Conservation (phyloP, 441 rosid genomes). For the Adansonia madagascariensis region DNA sequence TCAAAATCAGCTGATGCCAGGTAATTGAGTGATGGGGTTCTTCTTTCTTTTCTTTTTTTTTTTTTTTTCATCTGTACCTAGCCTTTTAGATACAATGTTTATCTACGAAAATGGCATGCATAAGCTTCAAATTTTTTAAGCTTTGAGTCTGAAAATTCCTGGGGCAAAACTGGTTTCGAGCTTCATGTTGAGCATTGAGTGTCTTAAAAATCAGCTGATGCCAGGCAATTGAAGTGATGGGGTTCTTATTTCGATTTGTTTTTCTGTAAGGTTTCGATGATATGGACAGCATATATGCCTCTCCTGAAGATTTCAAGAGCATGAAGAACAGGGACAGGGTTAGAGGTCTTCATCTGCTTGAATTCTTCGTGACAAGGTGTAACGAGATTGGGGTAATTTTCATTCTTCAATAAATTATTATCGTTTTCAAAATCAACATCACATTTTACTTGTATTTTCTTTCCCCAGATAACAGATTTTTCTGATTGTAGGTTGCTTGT, state of each 20-base stretch:
- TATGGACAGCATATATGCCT: constrained; percentile 79
- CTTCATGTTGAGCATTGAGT: neutral
- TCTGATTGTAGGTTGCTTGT: constrained; percentile 63
- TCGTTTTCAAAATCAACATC: neutral
- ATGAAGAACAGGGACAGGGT: constrained; percentile 60
- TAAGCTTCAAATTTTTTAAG: neutral
- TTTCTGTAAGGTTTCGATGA: constrained; percentile 68
- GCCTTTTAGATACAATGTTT: neutral
- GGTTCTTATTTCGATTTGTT: neutral
- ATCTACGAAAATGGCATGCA: neutral
- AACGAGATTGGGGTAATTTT: constrained; percentile 75
- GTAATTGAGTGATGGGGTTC: neutral
- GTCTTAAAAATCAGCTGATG: neutral
- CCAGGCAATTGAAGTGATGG: neutral
- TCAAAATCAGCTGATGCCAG: neutral
- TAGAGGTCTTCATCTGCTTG: constrained; percentile 80
- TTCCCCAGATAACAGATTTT: neutral
- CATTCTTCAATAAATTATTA: constrained; percentile 17
- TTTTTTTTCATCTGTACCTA: neutral
- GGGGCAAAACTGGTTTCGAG: neutral
- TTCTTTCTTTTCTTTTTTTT: too few species aligned
- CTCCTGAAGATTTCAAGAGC: constrained; percentile 77
- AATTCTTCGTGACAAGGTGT: constrained; percentile 77
- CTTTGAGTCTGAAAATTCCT: neutral
- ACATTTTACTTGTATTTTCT: neutral